These are phyloP conservation scores for Botrytis byssoidea DNA, from an alignment of 2,329 filamentous ascomycete species.

Conservation along the genomic window DNA sequence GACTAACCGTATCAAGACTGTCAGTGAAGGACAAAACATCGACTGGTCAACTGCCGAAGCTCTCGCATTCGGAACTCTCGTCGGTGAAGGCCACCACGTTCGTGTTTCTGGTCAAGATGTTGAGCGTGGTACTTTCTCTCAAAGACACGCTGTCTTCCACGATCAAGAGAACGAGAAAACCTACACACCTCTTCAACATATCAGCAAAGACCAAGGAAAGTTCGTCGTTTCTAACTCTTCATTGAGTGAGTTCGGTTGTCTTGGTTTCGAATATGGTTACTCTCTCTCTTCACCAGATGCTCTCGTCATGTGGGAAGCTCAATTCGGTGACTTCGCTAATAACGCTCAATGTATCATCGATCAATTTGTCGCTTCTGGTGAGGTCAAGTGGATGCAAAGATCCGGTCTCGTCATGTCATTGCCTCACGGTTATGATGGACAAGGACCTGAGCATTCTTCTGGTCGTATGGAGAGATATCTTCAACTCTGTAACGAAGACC, in stretches of 20 bases:
- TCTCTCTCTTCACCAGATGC: constrained; percentile 95
- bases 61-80: constrained; percentile 87
- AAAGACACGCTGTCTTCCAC: constrained; percentile 94
- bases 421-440: constrained; percentile 96
- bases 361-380: constrained; percentile 96
- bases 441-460: constrained; percentile 97
- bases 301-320: constrained; percentile 98
- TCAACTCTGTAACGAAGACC: constrained; percentile 96
- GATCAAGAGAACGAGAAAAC: constrained; percentile 94
- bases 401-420: constrained; percentile 95
- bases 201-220: constrained; percentile 87
- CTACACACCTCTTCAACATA: constrained; percentile 86
- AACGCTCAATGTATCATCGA: constrained; percentile 99
- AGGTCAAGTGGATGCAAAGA: constrained; percentile 98
- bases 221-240: constrained; percentile 98
- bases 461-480: constrained; percentile 96
- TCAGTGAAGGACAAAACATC: constrained; percentile 88
- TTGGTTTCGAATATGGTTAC: constrained; percentile 98
- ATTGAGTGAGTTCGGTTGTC: constrained; percentile 65
- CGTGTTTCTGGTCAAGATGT: constrained; percentile 98
- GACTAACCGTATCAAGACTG: constrained; percentile 82
- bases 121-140: constrained; percentile 98
- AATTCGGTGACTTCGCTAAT: constrained; percentile 99
- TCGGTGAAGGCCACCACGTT: constrained; percentile 92
- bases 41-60: constrained; percentile 98